Percentiles rank a stretch among this genome's conserved stretches.
Conservation (phyloP, 169 alveolate species). For the Toxoplasma gondii region DNA sequence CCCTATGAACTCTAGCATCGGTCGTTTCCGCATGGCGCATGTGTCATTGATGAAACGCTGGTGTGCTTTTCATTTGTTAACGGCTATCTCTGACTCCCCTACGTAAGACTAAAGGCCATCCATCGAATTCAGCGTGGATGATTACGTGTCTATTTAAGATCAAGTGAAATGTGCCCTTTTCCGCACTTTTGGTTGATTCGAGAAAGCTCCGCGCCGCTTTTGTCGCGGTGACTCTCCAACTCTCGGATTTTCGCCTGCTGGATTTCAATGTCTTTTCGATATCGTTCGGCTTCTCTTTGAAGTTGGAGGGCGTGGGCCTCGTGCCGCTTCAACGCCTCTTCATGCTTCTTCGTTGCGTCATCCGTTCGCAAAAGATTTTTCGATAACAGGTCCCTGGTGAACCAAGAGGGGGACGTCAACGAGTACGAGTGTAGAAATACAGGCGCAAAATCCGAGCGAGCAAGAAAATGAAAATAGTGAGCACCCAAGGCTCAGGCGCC, state of each 20-base stretch:
- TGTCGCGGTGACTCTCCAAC: slow-evolving; percentile 65
- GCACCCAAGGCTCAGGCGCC: too few relatives aligned
- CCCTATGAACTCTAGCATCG: too few relatives aligned
- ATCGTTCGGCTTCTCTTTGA: slow-evolving; percentile 60
- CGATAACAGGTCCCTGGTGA: slow-evolving; percentile 57
- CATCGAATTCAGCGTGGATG: too few relatives aligned
- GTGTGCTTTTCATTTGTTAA: too few relatives aligned
- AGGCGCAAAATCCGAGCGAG: too few relatives aligned
- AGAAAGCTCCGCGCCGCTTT: slow-evolving; percentile 76
- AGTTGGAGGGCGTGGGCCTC: slow-evolving; percentile 61
- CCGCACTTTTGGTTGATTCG: slow-evolving; percentile 53
- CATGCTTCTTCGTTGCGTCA: slow-evolving; percentile 75
- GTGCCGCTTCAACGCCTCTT: slow-evolving; percentile 71
- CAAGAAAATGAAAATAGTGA: too few relatives aligned
- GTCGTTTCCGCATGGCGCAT: too few relatives aligned
- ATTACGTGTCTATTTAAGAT: too few relatives aligned
- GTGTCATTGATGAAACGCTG: too few relatives aligned
- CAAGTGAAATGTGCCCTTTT: too few relatives aligned
- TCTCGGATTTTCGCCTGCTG: slow-evolving; percentile 49
- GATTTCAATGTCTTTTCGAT: background rate
- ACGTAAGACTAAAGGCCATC: too few relatives aligned
- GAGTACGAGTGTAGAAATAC: background rate
- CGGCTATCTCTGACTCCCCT: too few relatives aligned
- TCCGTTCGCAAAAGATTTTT: slow-evolving; percentile 65
- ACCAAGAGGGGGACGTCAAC: background rate